Conservation (phyloP, 768 basidiomycete species). For the Leccinum imitatum region DNA sequence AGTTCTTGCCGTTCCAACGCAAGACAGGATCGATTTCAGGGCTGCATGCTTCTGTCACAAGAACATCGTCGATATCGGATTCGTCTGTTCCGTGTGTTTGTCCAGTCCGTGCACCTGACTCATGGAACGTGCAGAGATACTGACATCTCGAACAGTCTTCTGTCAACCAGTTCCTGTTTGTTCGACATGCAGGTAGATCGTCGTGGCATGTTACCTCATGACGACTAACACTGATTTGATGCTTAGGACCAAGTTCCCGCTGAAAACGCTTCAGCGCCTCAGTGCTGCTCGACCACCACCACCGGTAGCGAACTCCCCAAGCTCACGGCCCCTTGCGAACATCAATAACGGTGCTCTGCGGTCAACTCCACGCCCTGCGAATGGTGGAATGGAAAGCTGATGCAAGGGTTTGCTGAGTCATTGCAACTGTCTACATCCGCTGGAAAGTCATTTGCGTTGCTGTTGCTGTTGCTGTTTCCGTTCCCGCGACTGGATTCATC, state of each 20-base stretch:
- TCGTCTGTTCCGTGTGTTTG: slow-evolving; percentile 97
- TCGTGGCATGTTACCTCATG: slow-evolving; percentile 3
- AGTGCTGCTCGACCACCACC: slow-evolving; percentile 55
- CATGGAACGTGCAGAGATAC: neutral
- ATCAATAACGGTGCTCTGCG: slow-evolving; percentile 32
- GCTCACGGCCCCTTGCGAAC: slow-evolving; percentile 34
- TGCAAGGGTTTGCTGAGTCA: neutral
- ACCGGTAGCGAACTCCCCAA: slow-evolving; percentile 29
- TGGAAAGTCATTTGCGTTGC: neutral
- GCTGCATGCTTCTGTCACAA: slow-evolving; percentile 99
- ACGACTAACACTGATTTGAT: neutral
- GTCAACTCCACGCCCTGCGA: slow-evolving; percentile 14
- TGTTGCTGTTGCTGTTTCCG: neutral
- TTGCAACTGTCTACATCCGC: neutral
- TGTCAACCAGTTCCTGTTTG: slow-evolving; percentile 93
- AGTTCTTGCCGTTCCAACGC: slow-evolving; percentile 81
- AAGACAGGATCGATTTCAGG: slow-evolving; percentile 94
- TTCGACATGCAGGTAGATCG: slow-evolving; percentile 83
- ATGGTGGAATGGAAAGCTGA: slow-evolving; percentile 22
- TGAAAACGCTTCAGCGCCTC: slow-evolving; percentile 84
- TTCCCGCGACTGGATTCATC: neutral
- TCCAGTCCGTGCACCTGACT: slow-evolving; percentile 64
- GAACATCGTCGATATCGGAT: slow-evolving; percentile 93
- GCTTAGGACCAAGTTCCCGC: slow-evolving; percentile 87
- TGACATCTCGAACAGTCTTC: slow-evolving; percentile 60